These are phyloP conservation scores for Botrytis hyacinthi DNA, from an alignment of 2,329 filamentous ascomycete genomes.

Conservation along the genomic window DNA sequence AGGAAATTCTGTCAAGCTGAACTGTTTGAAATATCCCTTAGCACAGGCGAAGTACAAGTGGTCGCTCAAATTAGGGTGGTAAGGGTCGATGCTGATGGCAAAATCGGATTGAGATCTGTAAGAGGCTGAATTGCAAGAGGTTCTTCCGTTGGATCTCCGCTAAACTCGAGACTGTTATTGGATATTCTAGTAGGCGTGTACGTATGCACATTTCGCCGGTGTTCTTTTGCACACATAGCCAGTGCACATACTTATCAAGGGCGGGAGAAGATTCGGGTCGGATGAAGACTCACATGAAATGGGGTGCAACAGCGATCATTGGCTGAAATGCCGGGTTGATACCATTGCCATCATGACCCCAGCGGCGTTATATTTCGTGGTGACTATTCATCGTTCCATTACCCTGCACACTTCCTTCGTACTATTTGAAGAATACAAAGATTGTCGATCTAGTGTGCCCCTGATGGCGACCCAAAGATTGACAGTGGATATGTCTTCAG, in stretches of 20 bases:
- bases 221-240: neutral
- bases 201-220: neutral
- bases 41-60: slow-evolving; percentile 5
- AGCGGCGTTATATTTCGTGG: neutral
- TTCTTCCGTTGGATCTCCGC: neutral
- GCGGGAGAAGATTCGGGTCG: neutral
- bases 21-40: neutral
- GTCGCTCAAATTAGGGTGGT: neutral
- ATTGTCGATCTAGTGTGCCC: neutral
- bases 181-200: neutral
- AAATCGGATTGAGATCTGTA: neutral
- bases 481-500: neutral
- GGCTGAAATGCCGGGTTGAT: neutral
- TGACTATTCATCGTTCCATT: neutral
- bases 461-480: neutral
- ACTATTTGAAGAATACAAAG: neutral
- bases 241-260: neutral
- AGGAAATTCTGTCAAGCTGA: neutral
- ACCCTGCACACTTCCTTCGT: neutral
- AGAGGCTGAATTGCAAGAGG: neutral
- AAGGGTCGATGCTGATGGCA: neutral
- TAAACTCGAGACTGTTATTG: neutral
- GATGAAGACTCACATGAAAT: neutral
- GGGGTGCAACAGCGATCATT: neutral
- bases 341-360: neutral